phyloP scores from a whole-genome alignment of 2,329 filamentous ascomycete genomes.

The Calonectria pseudoreteaudii region DNA sequence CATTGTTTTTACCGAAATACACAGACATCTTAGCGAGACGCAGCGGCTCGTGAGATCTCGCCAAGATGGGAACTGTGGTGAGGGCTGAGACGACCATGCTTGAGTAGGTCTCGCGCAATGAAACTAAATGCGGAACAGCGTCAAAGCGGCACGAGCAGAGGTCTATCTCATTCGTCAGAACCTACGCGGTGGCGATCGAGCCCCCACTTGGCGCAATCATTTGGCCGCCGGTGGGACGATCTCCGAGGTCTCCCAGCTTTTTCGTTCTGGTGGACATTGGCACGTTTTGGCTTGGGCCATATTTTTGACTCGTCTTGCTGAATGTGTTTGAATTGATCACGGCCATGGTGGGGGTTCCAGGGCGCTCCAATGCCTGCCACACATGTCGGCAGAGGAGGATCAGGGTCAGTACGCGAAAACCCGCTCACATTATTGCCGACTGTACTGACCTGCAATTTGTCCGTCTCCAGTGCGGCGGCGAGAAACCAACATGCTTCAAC shows the following conservation, averaged over 20 bases:
- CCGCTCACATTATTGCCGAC: neutral
- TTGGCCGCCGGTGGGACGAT: neutral
- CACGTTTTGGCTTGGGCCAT: neutral
- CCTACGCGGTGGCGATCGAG: neutral
- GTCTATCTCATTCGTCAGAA: neutral
- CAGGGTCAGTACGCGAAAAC: neutral
- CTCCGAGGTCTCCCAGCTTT: neutral
- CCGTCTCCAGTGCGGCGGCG: constrained; percentile 9
- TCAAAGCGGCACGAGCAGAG: accelerated
- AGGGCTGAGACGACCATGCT: neutral
- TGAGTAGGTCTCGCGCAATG: neutral
- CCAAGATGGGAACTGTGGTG: neutral
- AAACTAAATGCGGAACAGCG: neutral
- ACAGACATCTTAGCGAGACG: neutral
- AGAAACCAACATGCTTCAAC: constrained; percentile 18
- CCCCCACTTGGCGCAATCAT: neutral
- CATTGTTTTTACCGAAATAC: neutral
- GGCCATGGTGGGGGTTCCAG: constrained; percentile 24
- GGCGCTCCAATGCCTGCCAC: constrained; percentile 22
- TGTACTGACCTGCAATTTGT: neutral
- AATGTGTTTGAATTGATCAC: no score
- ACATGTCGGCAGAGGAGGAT: constrained; percentile 23
- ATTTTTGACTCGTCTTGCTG: neutral
- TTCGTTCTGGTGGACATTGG: neutral
- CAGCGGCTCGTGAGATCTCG: neutral